Evolutionary conservation across 495 filamentous ascomycete genomes (phyloP).

Genomic region (Trichoderma erinaceum): DNA sequence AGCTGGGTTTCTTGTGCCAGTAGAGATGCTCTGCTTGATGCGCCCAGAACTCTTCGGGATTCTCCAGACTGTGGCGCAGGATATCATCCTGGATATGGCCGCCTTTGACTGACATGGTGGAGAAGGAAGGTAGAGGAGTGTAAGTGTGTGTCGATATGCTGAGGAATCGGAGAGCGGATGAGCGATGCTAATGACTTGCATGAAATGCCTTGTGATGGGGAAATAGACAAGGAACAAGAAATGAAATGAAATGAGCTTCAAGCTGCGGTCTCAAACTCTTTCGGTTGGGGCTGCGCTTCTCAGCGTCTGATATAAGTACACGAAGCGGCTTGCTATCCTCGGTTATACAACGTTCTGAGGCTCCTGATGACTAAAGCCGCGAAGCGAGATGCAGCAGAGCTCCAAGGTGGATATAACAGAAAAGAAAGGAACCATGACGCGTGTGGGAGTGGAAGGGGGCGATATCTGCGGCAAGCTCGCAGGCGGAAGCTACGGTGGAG

Average conservation of each 20-base stretch:
- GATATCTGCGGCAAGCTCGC: neutral
- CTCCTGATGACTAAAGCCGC: neutral
- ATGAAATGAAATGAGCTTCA: neutral
- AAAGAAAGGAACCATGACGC: neutral
- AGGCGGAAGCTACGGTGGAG: slow-evolving; percentile 1
- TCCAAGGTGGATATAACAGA: neutral
- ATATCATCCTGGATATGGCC: slow-evolving; percentile 44
- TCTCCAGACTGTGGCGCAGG: slow-evolving; percentile 46
- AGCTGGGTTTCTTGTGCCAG: slow-evolving; percentile 69
- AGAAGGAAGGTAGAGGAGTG: no score
- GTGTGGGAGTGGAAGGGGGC: neutral
- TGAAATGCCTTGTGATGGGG: neutral
- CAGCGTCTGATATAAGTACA: neutral
- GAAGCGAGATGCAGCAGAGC: neutral
- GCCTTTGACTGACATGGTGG: slow-evolving; percentile 18
- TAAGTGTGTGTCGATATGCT: no score
- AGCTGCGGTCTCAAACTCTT: neutral
- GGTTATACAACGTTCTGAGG: neutral
- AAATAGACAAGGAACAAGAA: neutral
- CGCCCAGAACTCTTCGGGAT: slow-evolving; percentile 72
- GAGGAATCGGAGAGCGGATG: no score
- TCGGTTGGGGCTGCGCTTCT: neutral
- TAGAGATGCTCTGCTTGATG: slow-evolving; percentile 65
- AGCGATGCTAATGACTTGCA: no score
- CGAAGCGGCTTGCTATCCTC: neutral